Base-by-base conservation (phyloP, 1,284 basidiomycete species). In the Microbotryum intermedium region DNA sequence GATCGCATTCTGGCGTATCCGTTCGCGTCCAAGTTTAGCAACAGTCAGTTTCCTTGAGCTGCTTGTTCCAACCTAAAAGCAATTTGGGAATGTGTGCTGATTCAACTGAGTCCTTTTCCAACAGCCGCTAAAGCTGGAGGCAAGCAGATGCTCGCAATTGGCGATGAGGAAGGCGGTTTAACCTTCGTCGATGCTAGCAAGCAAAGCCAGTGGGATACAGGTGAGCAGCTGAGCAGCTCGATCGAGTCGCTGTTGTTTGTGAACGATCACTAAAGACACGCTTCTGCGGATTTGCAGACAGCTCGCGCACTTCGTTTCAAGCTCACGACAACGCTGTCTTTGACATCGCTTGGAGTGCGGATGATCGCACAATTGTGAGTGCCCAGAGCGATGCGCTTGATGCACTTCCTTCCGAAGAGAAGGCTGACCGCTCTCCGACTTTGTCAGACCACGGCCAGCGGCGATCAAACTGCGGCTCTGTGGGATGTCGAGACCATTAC, bases 251-350 rank as follows among this genome's bases (percentile, higher is more conserved):
- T 13, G 39, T 6, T 10, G 16, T 18, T 10, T 4, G 2, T 25
- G 43, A 10, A 4, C 43, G 18, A 10, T 43, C 6, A 18, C 10
- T 28, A 2, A 39, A 8, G 7, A 44, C n/a, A 28, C 16, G 9
- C 20, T 18, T 3, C 52, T 1, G 5, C 34, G 34, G 6, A 34
- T 34, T n/a, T 6, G 44, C 49, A 66, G 66, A 61, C 8, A 57
- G 56, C 1, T 48, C 50, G 1, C 62, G 63, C 5, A 62, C 59
- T 23, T 59, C 66, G 6, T 69, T 70, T 39, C 57, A 58, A 21
- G 61, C 69, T 2, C 71, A 72, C 54, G 43, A 63, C 39, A 72
- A 71, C 48, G 70, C 71, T 28, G 56, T 72, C 29, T 72, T 71
- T 58, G 71, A 70, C 49, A 6, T 72, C 6, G 28, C 45, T 6